Evolutionary conservation across 257 asterid species (phyloP).

Genomic region (Solanum verrucosum): DNA sequence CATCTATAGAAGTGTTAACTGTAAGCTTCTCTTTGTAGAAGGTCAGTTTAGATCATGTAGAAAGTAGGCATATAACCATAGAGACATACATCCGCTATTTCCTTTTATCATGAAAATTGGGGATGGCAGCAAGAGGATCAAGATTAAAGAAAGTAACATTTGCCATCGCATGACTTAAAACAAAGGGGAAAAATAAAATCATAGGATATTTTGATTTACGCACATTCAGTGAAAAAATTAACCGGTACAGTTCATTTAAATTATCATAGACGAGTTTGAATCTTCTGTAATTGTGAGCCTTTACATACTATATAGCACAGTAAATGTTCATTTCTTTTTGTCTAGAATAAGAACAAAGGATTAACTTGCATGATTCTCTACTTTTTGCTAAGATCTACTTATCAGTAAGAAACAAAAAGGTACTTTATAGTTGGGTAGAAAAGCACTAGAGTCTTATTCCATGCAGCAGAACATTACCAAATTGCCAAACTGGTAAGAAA

Average conservation of each 20-base stretch:
- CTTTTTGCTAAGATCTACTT: not conserved
- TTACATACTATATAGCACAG: not conserved
- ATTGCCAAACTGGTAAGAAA: slow-evolving; percentile 61
- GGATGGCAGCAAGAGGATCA: not conserved
- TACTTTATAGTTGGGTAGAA: not conserved
- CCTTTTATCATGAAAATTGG: not conserved
- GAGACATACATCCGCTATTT: not conserved
- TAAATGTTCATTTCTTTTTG: not conserved
- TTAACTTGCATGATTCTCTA: not conserved
- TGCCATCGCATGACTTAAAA: not conserved
- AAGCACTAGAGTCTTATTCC: not conserved
- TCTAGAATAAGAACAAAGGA: not conserved
- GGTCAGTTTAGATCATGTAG: not conserved
- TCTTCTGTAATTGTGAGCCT: not conserved
- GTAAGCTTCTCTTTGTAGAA: not conserved
- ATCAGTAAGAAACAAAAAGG: not conserved
- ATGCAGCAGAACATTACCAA: slow-evolving; percentile 39
- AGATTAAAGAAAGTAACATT: not conserved
- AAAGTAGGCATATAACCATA: not conserved
- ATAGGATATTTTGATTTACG: not conserved
- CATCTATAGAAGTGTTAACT: not conserved
- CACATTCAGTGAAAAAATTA: not conserved
- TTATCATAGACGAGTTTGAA: not conserved
- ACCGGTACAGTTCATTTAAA: not conserved
- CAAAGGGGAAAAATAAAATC: not conserved